Evolutionary conservation across 768 basidiomycete genomes (phyloP), one percentile per base, ranked within the genome.

Genomic region (Pisolithus orientalis): DNA sequence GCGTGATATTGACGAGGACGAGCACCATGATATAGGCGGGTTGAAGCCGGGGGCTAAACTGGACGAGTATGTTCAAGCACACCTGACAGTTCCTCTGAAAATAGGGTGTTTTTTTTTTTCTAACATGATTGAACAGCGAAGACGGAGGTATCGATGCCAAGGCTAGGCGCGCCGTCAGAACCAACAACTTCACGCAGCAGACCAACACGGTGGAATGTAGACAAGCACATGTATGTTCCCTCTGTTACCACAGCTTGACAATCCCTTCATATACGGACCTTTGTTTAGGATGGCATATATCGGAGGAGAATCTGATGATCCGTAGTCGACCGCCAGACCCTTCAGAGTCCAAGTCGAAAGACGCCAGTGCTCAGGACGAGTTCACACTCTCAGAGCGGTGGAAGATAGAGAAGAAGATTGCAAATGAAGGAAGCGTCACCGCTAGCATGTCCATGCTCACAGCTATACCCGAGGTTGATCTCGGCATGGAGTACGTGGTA

Each of bases 181-280:
- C 82, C 21, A 95, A 90, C 70, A 96, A 96, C 71, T 97, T 98
- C 65, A 99, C 96, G 0, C 90, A 94, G 57, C 95, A 97, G 70
- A 99, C 95, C 4, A 95, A 96, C 65, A 82, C 84, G 1, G 77
- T 97, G n/a, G 95, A 97, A 97, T 64, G 93, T 96, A 25, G 95
- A 99, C 72, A 98, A 97, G 64, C 96, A 98, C 63, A 98, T 99
- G 95, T 94, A 27, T 29, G 31, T 37, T n/a, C 17, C n/a, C 8
- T 47, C 13, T 14, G 24, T 42, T 28, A 21, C 21, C 2, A 2
- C 7, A 16, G 14, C 11, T 17, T 16, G 17, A 34, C 25, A 51
- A 44, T 31, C 28, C 34, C 14, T 5, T 45, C 25, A 16, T 11
- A 45, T 45, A 25, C 25, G 3, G 9, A 27, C 21, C 29, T 8